phyloP scores from a whole-genome alignment of 192 early-diverging fungal genomes.

The Coemansia erecta region DNA sequence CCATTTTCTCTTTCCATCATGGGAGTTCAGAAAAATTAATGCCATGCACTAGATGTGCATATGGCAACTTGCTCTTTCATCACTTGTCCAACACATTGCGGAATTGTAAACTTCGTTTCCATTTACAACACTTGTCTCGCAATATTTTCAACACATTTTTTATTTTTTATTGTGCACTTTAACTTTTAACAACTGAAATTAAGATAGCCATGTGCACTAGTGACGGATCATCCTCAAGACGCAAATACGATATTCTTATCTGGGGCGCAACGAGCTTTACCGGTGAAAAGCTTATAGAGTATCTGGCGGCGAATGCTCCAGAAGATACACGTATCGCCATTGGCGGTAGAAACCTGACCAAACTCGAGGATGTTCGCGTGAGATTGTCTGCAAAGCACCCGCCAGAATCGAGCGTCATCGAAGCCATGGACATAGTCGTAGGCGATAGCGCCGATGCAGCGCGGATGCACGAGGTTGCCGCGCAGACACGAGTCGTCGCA shows the following conservation, averaged over 20 bases:
- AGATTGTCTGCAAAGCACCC: conserved; percentile 57
- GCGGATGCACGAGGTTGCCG: conserved; percentile 60
- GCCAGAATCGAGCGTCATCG: neutral
- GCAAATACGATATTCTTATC: conserved; percentile 60
- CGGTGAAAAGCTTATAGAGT: conserved; percentile 68
- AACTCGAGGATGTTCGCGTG: conserved; percentile 62
- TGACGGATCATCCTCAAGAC: no score
- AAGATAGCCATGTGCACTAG: no score
- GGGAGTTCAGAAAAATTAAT: no score
- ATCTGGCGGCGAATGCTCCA: conserved; percentile 54
- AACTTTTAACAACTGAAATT: no score
- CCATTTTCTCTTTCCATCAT: no score
- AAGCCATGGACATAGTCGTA: conserved; percentile 59
- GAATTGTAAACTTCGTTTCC: no score
- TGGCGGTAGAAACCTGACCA: conserved; percentile 68
- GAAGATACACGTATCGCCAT: conserved; percentile 66
- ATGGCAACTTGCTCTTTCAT: no score
- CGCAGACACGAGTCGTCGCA: conserved; percentile 70
- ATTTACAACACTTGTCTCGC: no score
- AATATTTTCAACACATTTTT: no score
- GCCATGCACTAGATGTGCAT: no score
- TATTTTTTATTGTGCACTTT: no score
- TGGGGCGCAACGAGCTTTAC: conserved; percentile 88
- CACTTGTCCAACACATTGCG: no score
- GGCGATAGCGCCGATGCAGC: conserved; percentile 64